Percentiles rank a stretch among this genome's conserved stretches.
phyloP scores from a whole-genome alignment of 768 basidiomycete genomes.

The Strobilomyces dryophilus region DNA sequence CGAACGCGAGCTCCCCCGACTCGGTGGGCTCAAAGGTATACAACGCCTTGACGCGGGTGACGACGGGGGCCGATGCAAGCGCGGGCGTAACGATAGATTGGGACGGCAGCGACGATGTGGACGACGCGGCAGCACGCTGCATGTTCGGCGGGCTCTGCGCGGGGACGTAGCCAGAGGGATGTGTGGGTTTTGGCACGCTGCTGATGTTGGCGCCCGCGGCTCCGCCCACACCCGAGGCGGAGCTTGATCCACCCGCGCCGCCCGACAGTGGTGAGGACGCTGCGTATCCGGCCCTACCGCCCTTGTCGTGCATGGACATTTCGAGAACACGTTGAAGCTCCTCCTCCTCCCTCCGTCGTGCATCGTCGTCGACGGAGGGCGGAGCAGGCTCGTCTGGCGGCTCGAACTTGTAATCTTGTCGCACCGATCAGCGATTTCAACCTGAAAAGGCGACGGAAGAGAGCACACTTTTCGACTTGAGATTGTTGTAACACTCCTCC shows the following conservation, averaged over 20 bases:
- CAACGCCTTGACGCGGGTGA: conserved; percentile 83
- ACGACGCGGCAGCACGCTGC: conserved; percentile 28
- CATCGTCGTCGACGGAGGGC: conserved; percentile 71
- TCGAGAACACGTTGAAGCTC: conserved; percentile 91
- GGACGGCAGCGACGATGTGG: conserved; percentile 25
- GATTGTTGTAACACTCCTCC: conserved; percentile 79
- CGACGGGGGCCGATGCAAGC: conserved; percentile 35
- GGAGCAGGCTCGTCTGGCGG: conserved; percentile 58
- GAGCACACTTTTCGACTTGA: conserved; percentile 76
- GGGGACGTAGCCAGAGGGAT: conserved; percentile 55
- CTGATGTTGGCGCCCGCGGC: conserved; percentile 22
- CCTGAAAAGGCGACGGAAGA: neutral
- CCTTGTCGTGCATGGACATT: conserved; percentile 89
- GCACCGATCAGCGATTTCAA: conserved; percentile 11
- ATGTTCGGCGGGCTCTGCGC: conserved; percentile 52
- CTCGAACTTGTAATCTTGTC: conserved; percentile 69
- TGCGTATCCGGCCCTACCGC: conserved; percentile 62
- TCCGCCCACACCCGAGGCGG: neutral
- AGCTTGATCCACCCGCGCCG: conserved; percentile 34
- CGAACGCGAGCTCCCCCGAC: conserved; percentile 85
- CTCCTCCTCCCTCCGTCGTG: conserved; percentile 84
- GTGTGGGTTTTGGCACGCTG: conserved; percentile 30
- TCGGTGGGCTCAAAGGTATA: conserved; percentile 88
- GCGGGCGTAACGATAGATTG: conserved; percentile 16
- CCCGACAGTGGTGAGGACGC: conserved; percentile 38